Percentiles rank a stretch among this genome's conserved stretches.
phyloP scores from a whole-genome alignment of 106 monocot genomes.

The Dendrobium nobile region DNA sequence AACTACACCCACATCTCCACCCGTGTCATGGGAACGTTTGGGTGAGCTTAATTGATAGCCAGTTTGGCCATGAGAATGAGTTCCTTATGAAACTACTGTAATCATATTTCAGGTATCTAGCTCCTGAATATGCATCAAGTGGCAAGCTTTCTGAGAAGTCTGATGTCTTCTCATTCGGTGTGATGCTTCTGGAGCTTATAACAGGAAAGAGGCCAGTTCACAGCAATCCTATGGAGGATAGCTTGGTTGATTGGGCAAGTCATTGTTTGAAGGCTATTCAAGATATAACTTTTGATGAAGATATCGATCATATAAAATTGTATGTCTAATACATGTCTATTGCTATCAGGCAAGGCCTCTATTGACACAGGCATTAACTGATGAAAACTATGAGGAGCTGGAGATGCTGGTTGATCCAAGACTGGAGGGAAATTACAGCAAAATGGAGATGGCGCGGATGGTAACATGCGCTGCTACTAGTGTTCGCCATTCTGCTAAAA shows the following conservation, averaged over 20 bases:
- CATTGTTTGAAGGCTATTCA: neutral
- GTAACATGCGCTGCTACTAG: conserved; percentile 53
- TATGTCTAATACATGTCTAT: neutral
- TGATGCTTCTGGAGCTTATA: conserved; percentile 86
- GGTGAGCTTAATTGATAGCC: conserved; percentile 26
- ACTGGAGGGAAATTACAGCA: conserved; percentile 46
- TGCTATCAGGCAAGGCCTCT: conserved; percentile 47
- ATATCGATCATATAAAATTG: no score
- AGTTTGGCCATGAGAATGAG: neutral
- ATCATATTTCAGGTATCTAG: conserved; percentile 47
- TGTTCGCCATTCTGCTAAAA: conserved; percentile 77
- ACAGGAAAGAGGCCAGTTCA: conserved; percentile 71
- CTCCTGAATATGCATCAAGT: conserved; percentile 87
- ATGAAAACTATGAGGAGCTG: conserved; percentile 64
- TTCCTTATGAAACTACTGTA: neutral
- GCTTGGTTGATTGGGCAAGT: conserved; percentile 75
- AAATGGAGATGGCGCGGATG: conserved; percentile 62
- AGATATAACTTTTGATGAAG: no score
- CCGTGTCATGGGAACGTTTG: conserved; percentile 91
- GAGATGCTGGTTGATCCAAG: conserved; percentile 65
- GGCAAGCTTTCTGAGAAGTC: conserved; percentile 90
- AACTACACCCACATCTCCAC: conserved; percentile 90
- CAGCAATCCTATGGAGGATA: conserved; percentile 55
- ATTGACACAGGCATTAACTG: conserved; percentile 28
- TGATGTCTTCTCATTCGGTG: conserved; percentile 87